phyloP scores from a whole-genome alignment of 805 yeast species.

The Priceomyces carsonii region DNA sequence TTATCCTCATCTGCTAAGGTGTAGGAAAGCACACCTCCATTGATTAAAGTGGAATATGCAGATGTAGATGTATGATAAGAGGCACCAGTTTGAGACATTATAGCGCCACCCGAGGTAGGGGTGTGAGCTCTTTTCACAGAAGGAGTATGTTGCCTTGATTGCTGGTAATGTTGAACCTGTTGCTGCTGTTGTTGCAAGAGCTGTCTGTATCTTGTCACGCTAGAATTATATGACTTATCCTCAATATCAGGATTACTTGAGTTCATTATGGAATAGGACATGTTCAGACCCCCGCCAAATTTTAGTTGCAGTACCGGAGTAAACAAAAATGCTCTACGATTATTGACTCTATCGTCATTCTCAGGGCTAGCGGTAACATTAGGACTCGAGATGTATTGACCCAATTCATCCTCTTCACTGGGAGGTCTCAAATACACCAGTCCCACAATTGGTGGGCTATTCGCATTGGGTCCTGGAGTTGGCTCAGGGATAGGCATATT shows the following conservation, averaged over 20 bases:
- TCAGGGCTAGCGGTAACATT: constrained; percentile 40
- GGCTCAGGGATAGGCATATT: constrained; percentile 83
- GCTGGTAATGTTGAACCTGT: constrained; percentile 18
- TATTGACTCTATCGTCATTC: constrained; percentile 35
- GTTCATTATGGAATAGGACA: constrained; percentile 16
- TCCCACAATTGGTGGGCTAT: constrained; percentile 92
- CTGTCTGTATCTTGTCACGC: constrained; percentile 13
- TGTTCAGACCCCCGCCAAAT: constrained; percentile 29
- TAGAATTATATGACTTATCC: constrained; percentile 11
- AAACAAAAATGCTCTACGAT: constrained; percentile 42
- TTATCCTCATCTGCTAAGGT: constrained; percentile 19
- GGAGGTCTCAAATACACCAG: constrained; percentile 81
- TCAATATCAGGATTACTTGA: constrained; percentile 9
- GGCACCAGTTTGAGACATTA: constrained; percentile 11
- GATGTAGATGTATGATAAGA: constrained; percentile 32
- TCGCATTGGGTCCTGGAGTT: constrained; percentile 69
- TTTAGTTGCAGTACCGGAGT: constrained; percentile 47
- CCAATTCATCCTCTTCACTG: constrained; percentile 78
- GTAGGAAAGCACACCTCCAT: constrained; percentile 42
- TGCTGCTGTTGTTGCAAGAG: constrained; percentile 17
- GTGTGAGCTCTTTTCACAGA: constrained; percentile 14
- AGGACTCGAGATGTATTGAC: constrained; percentile 56
- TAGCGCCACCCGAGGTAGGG: constrained; percentile 9
- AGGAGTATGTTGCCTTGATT: constrained; percentile 15
- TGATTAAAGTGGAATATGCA: constrained; percentile 34